These are phyloP conservation scores for Apiosordaria backusii DNA, from an alignment of 495 filamentous ascomycete species.

Conservation along the genomic window DNA sequence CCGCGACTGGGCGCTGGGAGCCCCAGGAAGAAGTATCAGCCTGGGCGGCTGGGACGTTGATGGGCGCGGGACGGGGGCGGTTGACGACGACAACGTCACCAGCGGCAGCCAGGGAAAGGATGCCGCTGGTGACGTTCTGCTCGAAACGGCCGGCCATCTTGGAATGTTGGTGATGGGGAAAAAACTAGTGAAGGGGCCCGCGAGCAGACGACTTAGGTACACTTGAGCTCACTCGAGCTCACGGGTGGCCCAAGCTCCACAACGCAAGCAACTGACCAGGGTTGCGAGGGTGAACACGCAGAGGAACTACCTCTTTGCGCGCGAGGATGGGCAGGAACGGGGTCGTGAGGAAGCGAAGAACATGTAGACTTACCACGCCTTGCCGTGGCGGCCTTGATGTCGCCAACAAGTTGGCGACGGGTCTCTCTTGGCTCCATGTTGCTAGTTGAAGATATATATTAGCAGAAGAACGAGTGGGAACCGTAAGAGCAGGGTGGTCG, in stretches of 20 bases:
- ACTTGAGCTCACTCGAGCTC: not conserved
- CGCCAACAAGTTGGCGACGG: not conserved
- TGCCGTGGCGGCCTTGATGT: not conserved
- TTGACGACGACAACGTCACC: not conserved
- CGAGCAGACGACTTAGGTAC: not conserved
- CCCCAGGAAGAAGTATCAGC: not conserved
- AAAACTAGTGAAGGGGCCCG: not conserved
- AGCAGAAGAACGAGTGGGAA: not conserved
- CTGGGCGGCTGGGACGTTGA: not conserved
- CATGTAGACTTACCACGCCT: not conserved
- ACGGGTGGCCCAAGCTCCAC: not conserved
- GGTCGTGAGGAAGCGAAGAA: not conserved
- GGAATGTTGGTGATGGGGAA: not conserved
- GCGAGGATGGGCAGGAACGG: not conserved
- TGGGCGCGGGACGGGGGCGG: not conserved
- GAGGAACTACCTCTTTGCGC: not conserved
- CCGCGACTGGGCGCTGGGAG: not conserved
- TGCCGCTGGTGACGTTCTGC: not conserved
- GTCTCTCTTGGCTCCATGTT: not conserved
- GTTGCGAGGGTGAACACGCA: not conserved
- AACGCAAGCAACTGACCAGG: not conserved
- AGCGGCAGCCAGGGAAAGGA: not conserved
- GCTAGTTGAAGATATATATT: not conserved
- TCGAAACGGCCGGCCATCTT: not conserved
- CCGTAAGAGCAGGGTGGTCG: not conserved